Conservation (phyloP, 2,329 filamentous ascomycete species). For the Curvularia eragrostidis region DNA sequence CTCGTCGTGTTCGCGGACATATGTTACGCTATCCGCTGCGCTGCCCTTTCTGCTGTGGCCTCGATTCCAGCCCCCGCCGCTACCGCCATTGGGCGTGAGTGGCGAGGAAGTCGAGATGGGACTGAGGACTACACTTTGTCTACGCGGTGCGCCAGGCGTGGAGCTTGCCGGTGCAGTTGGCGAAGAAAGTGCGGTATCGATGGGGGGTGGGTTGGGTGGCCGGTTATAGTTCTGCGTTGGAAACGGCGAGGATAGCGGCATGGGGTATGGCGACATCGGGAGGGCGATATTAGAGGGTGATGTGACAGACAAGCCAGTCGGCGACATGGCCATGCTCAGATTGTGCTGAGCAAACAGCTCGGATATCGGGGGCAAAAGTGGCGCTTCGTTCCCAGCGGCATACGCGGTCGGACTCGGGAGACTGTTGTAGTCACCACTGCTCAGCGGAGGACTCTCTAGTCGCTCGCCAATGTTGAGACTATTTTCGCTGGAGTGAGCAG, state of each 20-base stretch:
- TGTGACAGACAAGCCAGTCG: conserved; percentile 18
- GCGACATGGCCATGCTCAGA: conserved; percentile 23
- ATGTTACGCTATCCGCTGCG: conserved; percentile 72
- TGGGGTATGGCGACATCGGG: conserved; percentile 33
- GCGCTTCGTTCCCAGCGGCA: conserved; percentile 17
- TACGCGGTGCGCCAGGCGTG: conserved; percentile 29
- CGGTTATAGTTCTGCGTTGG: conserved; percentile 23
- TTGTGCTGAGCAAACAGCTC: conserved; percentile 27
- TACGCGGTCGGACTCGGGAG: conserved; percentile 33
- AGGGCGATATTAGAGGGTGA: conserved; percentile 32
- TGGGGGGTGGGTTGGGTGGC: conserved; percentile 29
- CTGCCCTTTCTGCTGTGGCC: conserved; percentile 52
- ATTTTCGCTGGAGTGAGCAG: conserved; percentile 24
- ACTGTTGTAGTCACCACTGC: conserved; percentile 39
- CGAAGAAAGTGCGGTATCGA: conserved; percentile 37
- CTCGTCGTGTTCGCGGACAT: conserved; percentile 67
- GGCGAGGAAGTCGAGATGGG: conserved; percentile 45
- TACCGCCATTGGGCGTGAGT: conserved; percentile 37
- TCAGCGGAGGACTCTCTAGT: conserved; percentile 43
- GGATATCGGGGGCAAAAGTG: conserved; percentile 27
- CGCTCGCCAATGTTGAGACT: conserved; percentile 24
- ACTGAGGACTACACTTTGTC: conserved; percentile 41
- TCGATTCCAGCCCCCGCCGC: conserved; percentile 32
- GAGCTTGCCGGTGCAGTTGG: conserved; percentile 27
- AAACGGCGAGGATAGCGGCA: conserved; percentile 37